A percentile compares a stretch with the other conserved stretches of the same genome.
Conservation (phyloP, 2,329 filamentous ascomycete genomes). For the Pyrenophora seminiperda region DNA sequence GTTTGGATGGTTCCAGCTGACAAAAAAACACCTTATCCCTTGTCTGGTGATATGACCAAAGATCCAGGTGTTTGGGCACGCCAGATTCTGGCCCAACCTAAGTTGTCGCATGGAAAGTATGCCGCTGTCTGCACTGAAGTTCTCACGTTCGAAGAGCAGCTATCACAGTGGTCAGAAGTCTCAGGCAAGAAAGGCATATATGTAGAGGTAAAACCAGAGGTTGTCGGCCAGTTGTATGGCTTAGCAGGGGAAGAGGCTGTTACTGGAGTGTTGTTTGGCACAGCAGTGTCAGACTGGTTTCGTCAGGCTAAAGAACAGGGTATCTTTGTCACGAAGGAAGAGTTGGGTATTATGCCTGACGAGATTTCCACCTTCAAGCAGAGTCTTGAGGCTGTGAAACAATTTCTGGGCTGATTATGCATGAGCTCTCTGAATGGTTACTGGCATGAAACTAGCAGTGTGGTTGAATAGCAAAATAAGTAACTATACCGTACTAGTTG, state of each 20-base stretch:
- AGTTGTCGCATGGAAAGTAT: constrained; percentile 6
- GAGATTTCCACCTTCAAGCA: constrained; percentile 8
- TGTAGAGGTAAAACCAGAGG: constrained; percentile 1
- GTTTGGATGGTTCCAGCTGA: constrained; percentile 6
- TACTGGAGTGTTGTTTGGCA: constrained; percentile 5
- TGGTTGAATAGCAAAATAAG: neutral
- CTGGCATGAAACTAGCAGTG: neutral
- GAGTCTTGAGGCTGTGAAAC: constrained; percentile 2
- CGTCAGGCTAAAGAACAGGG: constrained; percentile 1
- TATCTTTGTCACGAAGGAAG: constrained; percentile 4
- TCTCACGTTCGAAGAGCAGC: neutral
- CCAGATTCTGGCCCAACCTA: constrained; percentile 7
- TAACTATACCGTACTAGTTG: too few species aligned
- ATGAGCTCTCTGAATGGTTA: neutral
- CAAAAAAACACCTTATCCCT: constrained; percentile 1
- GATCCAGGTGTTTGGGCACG: constrained; percentile 9
- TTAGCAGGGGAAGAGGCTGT: constrained; percentile 6
- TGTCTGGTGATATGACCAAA: constrained; percentile 9
- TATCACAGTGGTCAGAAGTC: neutral
- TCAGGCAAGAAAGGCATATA: constrained; percentile 9
- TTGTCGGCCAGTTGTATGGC: neutral
- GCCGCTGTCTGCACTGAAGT: constrained; percentile 6
- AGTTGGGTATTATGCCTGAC: constrained; percentile 2
- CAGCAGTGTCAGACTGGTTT: constrained; percentile 6
- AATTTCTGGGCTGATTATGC: constrained; percentile 1